Evolutionary conservation across 257 asterid genomes (phyloP).

Genomic region (Voacanga thouarsii): DNA sequence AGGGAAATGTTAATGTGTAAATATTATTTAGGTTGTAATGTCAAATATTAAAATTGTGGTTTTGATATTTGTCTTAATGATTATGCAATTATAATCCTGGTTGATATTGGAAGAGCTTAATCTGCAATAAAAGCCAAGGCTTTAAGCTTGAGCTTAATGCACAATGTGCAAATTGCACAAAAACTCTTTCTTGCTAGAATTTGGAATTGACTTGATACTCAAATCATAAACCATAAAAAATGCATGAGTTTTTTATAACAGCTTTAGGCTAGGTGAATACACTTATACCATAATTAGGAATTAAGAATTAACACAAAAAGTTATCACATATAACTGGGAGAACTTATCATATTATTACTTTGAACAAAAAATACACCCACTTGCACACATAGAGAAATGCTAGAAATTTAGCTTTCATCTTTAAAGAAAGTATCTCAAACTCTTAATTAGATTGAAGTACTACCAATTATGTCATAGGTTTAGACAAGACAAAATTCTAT

Average conservation of each 20-base stretch:
- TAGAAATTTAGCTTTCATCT: too few species aligned
- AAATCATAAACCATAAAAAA: neutral
- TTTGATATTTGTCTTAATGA: neutral
- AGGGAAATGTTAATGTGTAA: neutral
- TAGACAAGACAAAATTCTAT: neutral
- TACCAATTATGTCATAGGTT: neutral
- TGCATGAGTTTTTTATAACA: neutral
- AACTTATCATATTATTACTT: too few species aligned
- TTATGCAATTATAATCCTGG: neutral
- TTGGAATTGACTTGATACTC: neutral
- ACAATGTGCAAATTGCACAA: neutral
- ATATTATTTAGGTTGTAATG: neutral
- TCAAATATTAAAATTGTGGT: neutral
- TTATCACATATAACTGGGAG: too few species aligned
- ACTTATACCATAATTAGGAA: too few species aligned
- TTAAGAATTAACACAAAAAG: too few species aligned
- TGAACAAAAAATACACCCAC: too few species aligned
- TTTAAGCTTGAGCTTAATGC: neutral
- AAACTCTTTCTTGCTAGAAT: neutral
- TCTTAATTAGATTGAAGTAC: too few species aligned
- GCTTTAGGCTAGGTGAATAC: too few species aligned
- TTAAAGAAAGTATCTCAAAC: too few species aligned
- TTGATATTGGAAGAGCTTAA: neutral
- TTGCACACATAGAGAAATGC: too few species aligned
- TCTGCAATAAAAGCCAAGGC: neutral